Percentiles rank a stretch among this genome's conserved stretches.
Evolutionary conservation across 257 asterid genomes (phyloP).

Genomic region (Fraxinus cuspidata): DNA sequence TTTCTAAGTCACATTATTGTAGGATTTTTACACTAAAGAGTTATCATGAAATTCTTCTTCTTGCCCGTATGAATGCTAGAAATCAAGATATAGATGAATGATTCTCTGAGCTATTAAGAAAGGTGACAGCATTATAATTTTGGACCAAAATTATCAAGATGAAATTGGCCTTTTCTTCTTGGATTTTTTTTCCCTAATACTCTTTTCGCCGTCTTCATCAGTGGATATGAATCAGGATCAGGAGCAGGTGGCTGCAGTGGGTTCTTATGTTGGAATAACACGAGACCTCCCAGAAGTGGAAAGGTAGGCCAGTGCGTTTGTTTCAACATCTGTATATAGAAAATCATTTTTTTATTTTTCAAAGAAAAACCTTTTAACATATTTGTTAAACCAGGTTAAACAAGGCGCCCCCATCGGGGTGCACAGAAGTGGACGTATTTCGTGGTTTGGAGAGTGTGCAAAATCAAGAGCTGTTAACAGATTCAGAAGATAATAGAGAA

Average conservation of each 20-base stretch:
- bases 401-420: conserved; percentile 60
- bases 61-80: background rate
- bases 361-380: background rate
- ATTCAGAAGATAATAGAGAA: conserved; percentile 41
- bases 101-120: background rate
- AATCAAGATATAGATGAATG: background rate
- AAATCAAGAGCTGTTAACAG: conserved; percentile 54
- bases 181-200: background rate
- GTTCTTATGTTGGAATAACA: conserved; percentile 81
- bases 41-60: background rate
- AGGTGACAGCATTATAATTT: background rate
- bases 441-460: conserved; percentile 82
- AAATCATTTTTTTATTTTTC: background rate
- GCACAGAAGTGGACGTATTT: conserved; percentile 52
- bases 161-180: background rate
- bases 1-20: background rate
- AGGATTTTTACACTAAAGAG: background rate
- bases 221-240: conserved; percentile 93
- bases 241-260: conserved; percentile 82
- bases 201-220: conserved; percentile 26
- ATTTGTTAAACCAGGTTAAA: conserved; percentile 34
- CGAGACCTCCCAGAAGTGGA: conserved; percentile 50
- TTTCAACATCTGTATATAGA: background rate
- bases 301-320: conserved; percentile 41
- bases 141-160: background rate